Evolutionary conservation across 139 green algal species (phyloP), one percentile per base, ranked within the genome.

Genomic region (Micractinium sp.): DNA sequence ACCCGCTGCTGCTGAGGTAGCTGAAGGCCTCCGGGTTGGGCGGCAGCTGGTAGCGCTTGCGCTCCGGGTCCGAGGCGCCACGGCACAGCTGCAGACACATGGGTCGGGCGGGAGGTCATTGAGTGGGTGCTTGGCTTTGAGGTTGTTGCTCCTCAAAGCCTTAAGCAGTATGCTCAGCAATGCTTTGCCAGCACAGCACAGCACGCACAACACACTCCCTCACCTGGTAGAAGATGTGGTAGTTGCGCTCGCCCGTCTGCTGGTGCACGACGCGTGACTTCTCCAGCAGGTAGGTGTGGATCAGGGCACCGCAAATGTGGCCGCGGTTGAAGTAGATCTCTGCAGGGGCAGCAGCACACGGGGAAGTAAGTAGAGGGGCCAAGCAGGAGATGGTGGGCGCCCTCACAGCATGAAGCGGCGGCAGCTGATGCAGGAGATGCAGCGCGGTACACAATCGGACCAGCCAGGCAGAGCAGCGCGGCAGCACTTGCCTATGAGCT

Each of bases 171-270:
- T n/a, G n/a, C n/a, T n/a, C n/a, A n/a, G n/a, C n/a, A n/a, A n/a
- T n/a, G n/a, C n/a, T n/a, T n/a, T n/a, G n/a, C n/a, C 47, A 9
- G 9, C 36, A 56, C 15, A 82, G 23, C 36, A 18, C 23, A 31
- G 22, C 22, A 35, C 22, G 36, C 76, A 29, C 81, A 20, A n/a
- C 19, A 9, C 35, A 31, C 74, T 14, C 18, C 25, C 95, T 94
- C 27, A 99, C 90, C 93, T 97, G 95, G 91, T 99, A 99, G 92
- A 99, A 99, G 84, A 97, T 94, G 93, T 99, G 97, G 93, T 96
- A 99, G 27, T 92, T 96, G 78, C 97, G 94, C 94, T 99, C 97
- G 16, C 93, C 91, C 71, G 90, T 87, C 91, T 90, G 71, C 81
- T 93, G 92, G 61, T 91, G 78, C 73, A 94, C 92, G 35, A 96